These are phyloP conservation scores for Trichosporon faecale DNA, from an alignment of 1,284 basidiomycete genomes.

Conservation along the genomic window DNA sequence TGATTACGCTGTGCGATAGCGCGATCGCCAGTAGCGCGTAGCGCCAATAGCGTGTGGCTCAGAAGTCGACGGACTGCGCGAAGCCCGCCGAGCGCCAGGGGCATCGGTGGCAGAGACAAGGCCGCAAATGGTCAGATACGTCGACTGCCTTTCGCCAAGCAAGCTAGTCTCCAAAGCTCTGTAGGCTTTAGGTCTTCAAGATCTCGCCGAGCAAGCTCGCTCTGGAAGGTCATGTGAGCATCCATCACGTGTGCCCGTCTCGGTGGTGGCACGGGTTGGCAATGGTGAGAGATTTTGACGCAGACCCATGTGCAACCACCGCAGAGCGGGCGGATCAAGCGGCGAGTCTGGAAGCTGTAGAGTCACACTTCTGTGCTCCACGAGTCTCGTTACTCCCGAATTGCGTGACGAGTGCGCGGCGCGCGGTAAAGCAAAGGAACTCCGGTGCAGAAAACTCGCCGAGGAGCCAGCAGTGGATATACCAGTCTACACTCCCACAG, in stretches of 20 bases:
- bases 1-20: neutral
- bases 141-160: too few species aligned
- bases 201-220: neutral
- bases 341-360: neutral
- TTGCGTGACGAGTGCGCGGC: neutral
- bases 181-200: too few species aligned
- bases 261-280: neutral
- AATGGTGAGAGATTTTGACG: neutral
- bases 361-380: neutral
- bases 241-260: neutral
- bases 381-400: neutral
- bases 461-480: neutral
- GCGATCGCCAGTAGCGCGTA: neutral
- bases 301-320: neutral
- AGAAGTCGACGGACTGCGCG: neutral
- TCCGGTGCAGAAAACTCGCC: neutral
- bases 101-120: neutral
- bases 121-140: neutral
- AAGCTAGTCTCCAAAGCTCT: too few species aligned
- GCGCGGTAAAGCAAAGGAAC: neutral
- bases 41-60: neutral
- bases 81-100: neutral
- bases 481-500: neutral
- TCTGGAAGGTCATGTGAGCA: neutral
- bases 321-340: neutral